Base-by-base conservation (phyloP, 2,329 filamentous ascomycete species). In the Akanthomyces dipterigenus region DNA sequence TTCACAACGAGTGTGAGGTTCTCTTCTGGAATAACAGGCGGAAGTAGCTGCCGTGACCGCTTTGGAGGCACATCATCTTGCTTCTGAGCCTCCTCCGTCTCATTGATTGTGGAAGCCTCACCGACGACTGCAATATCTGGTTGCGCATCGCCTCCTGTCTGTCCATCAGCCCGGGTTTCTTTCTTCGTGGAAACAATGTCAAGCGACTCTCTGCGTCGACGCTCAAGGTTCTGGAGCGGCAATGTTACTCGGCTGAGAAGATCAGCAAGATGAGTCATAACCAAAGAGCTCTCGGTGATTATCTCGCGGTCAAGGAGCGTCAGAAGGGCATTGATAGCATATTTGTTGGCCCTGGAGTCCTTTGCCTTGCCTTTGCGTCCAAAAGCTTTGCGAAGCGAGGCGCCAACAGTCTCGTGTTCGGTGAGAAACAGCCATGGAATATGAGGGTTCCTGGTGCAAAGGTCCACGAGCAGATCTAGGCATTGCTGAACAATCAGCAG, bases 401-500 rank as follows among this genome's bases (percentile, higher is more conserved):
- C 86, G 9, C 84, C 82, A 26, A 89, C 87, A 9, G 78, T 76
- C 70, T 99, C 95, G 69, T 98, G 93, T 73, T 99, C 95, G 0
- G 90, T 96, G 61, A 99, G 77, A 82, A 99, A 99, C 71, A 98
- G 90, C 65, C 88, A 91, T 40, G 92, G 86, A 56, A 98, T 89
- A 69, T 96, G 91, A 38, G 87, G 86, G 68, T 96, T 97, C 73
- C 90, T 90, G 64, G 88, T 85, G 16, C 90, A 91, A 24, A 99
- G 82, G 68, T 92, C 91, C 48, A 90, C 89, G 12, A 99, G 81
- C 2, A 95, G 86, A 65, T 89, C 88, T 42, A 99, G 81, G 70
- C 95, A 98, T 73, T 99, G 96, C 72, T 98, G 93, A 9, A 98
- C 92, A 58, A 99, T 91, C 78, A 97, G 86, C 46, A 98, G 83